Evolutionary conservation across 495 filamentous ascomycete species (phyloP).

Genomic region (Melanomma pulvis-pyrius): DNA sequence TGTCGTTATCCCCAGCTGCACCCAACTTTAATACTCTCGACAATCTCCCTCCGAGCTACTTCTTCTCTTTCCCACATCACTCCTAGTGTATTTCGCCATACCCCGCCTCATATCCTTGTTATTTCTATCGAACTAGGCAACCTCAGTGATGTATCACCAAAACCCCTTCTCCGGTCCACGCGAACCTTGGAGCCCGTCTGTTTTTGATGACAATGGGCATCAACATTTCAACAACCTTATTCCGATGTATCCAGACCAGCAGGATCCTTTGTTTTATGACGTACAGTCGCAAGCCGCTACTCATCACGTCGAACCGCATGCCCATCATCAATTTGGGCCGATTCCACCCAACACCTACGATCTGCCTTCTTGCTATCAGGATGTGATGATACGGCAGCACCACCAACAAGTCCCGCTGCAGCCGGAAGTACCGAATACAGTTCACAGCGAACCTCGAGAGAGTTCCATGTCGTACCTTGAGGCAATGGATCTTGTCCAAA

Average conservation of each 20-base stretch:
- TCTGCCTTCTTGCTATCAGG: neutral
- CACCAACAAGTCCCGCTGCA: neutral
- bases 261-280: neutral
- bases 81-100: too few relatives aligned
- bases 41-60: too few relatives aligned
- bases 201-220: neutral
- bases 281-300: neutral
- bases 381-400: neutral
- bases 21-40: too few relatives aligned
- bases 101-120: too few relatives aligned
- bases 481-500: neutral
- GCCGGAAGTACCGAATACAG: neutral
- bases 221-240: neutral
- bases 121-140: too few relatives aligned
- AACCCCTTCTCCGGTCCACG: neutral
- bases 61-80: too few relatives aligned
- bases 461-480: neutral
- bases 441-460: neutral
- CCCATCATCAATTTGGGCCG: neutral
- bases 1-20: too few relatives aligned
- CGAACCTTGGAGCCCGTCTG: neutral
- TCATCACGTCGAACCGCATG: neutral
- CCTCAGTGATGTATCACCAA: neutral
- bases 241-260: neutral
- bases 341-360: neutral